Evolutionary conservation across 225 moss, liverwort and hornwort species (phyloP), one percentile per base, ranked within the genome.

Genomic region (Pseudoscleropodium purum): DNA sequence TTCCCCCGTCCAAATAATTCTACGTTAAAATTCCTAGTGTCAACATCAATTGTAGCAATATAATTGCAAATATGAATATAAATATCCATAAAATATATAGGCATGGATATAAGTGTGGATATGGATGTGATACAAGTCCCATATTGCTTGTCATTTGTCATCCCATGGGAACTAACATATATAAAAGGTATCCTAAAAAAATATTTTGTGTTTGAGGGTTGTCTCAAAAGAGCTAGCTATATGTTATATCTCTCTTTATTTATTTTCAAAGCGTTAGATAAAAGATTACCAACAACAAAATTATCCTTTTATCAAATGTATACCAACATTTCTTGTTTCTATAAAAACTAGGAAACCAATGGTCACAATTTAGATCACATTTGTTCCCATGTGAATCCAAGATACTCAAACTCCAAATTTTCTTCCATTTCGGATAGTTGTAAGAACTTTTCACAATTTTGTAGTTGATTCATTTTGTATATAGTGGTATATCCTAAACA

Each of bases 381-480:
- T 26, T 26, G 3, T 5, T 70, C 25, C 14, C 8, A 14, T 39
- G 5, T 39, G 8, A 70, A 70, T 7, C 25, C 14, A 39, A 70
- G 4, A 39, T 70, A 24, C 2, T 14, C 14, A 13, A 70, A 13
- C 4, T 39, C 70, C 8, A 70, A 25, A 70, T 8, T 8, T 25
- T 25, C 7, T 2, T 14, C 15, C 8, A 26, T 15, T 5, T 15
- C 1, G 1, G 0, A 70, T 1, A 26, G 6, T 26, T 41, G 4
- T 39, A 70, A 70, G 6, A 70, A 24, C 11, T 13, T 39, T 18
- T 13, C 3, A 0, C 2, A 5, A 0, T n/a, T 23, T 39, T 15
- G 1, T 8, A 72, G 5, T 25, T 41, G 15, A 8, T 72, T 39
- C 8, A 15, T 26, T 72, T 15, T 72, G 0, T 25, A 26, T 41